A percentile compares a stretch with the other conserved stretches of the same genome.
Evolutionary conservation across 169 alveolate genomes (phyloP).

Genomic region (Cyclospora cayetanensis): DNA sequence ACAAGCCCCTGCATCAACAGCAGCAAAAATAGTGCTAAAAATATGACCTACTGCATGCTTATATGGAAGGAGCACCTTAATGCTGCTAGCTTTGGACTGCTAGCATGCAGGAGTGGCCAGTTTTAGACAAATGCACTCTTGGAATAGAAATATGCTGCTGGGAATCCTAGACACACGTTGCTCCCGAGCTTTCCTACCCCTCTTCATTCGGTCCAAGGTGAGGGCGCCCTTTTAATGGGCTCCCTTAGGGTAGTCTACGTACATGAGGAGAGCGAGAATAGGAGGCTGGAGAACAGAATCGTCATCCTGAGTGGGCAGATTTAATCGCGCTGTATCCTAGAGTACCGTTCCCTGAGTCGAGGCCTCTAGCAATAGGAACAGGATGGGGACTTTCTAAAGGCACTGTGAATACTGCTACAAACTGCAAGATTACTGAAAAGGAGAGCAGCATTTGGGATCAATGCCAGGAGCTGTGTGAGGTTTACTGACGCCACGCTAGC

Average conservation of each 20-base stretch:
- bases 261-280: neutral
- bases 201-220: too few relatives aligned
- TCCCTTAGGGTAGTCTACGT: too few relatives aligned
- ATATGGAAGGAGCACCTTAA: too few relatives aligned
- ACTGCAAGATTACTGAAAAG: neutral
- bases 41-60: too few relatives aligned
- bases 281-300: neutral
- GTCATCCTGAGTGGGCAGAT: neutral
- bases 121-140: too few relatives aligned
- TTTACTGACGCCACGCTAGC: neutral
- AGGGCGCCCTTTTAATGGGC: too few relatives aligned
- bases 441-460: neutral
- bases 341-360: neutral
- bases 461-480: neutral
- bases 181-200: too few relatives aligned
- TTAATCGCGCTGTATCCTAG: neutral
- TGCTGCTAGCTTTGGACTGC: too few relatives aligned
- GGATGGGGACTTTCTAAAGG: neutral
- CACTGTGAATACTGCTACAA: neutral
- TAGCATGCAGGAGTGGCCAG: too few relatives aligned
- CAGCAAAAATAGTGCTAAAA: too few relatives aligned
- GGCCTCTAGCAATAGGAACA: neutral
- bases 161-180: too few relatives aligned
- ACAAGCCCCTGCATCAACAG: constrained; percentile 34
- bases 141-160: too few relatives aligned